Percentiles rank a stretch among this genome's conserved stretches.
phyloP scores from a whole-genome alignment of 1,139 yeast species.

The Yamadazyma atmosphaerica region DNA sequence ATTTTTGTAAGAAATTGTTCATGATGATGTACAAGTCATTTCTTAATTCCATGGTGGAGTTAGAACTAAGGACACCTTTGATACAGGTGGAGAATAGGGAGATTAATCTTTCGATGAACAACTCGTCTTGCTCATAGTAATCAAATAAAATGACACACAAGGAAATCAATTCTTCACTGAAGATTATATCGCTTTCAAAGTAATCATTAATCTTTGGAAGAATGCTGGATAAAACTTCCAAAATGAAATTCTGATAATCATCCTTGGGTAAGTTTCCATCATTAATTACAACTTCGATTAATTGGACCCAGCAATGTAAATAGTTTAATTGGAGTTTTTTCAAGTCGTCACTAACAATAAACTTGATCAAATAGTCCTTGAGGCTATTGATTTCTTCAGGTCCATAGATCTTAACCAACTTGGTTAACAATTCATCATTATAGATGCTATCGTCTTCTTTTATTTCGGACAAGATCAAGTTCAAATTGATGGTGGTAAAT shows the following conservation, averaged over 20 bases:
- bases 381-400: slow-evolving; percentile 6
- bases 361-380: slow-evolving; percentile 40
- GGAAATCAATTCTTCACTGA: slow-evolving; percentile 77
- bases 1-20: slow-evolving; percentile 62
- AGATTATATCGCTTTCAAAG: slow-evolving; percentile 62
- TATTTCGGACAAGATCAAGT: slow-evolving; percentile 26
- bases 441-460: slow-evolving; percentile 16
- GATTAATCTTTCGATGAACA: slow-evolving; percentile 50
- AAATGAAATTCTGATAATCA: slow-evolving; percentile 57
- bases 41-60: slow-evolving; percentile 66
- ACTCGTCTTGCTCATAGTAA: slow-evolving; percentile 43
- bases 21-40: slow-evolving; percentile 77
- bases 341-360: slow-evolving; percentile 45
- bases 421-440: slow-evolving; percentile 6
- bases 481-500: slow-evolving; percentile 36
- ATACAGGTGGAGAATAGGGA: slow-evolving; percentile 74
- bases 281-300: slow-evolving; percentile 69
- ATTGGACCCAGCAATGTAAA: slow-evolving; percentile 79
- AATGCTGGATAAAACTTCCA: slow-evolving; percentile 73
- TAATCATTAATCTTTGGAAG: slow-evolving; percentile 78
- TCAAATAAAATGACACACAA: slow-evolving; percentile 72
- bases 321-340: slow-evolving; percentile 57
- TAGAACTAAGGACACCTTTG: slow-evolving; percentile 68
- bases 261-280: slow-evolving; percentile 42
- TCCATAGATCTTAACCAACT: slow-evolving; percentile 6